phyloP scores from a whole-genome alignment of 1,284 basidiomycete species.

The Phlebopus sp. region DNA sequence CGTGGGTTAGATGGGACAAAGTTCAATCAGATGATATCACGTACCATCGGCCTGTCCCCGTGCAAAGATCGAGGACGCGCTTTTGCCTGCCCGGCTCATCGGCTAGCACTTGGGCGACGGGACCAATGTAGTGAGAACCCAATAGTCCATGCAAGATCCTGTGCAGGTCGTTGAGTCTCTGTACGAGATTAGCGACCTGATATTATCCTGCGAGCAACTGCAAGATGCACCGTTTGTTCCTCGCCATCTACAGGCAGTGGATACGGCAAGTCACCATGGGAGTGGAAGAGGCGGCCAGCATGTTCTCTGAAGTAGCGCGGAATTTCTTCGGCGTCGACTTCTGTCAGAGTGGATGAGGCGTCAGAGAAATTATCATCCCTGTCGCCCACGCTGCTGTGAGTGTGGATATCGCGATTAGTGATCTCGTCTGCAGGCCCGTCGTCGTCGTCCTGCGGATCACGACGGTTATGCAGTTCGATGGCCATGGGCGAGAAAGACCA shows the following conservation, averaged over 20 bases:
- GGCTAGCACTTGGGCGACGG: conserved; percentile 50
- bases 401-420: conserved; percentile 9
- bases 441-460: conserved; percentile 24
- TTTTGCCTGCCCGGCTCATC: conserved; percentile 36
- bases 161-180: conserved; percentile 56
- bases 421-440: conserved; percentile 13
- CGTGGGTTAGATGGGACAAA: conserved; percentile 23
- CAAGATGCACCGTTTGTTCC: conserved; percentile 54
- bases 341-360: conserved; percentile 40
- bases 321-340: conserved; percentile 49
- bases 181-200: conserved; percentile 2
- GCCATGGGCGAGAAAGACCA: conserved; percentile 23
- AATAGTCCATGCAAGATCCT: conserved; percentile 44
- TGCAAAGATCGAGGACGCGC: conserved; percentile 65
- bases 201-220: neutral
- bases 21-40: conserved; percentile 21
- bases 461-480: conserved; percentile 25
- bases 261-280: conserved; percentile 57
- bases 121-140: conserved; percentile 54
- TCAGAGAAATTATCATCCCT: conserved; percentile 38
- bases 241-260: conserved; percentile 63
- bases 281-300: conserved; percentile 61
- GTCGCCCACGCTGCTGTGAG: conserved; percentile 11
- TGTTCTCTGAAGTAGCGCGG: conserved; percentile 54
- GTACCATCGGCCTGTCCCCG: conserved; percentile 69